Conservation (phyloP, 1,284 basidiomycete genomes). For the Malassezia equina region DNA sequence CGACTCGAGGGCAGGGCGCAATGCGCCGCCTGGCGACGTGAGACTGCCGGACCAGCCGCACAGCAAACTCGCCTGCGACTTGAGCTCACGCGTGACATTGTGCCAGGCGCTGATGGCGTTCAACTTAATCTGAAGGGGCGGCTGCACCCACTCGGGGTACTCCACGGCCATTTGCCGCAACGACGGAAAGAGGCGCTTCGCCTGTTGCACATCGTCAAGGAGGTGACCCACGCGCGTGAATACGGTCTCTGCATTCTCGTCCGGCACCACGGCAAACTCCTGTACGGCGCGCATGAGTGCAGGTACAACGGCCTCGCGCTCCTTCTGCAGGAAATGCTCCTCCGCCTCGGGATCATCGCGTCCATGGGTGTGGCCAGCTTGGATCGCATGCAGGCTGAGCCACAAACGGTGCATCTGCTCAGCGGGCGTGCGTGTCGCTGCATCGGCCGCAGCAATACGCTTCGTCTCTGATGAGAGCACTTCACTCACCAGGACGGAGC, state of each 20-base stretch:
- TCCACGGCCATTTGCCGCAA: conserved; percentile 29
- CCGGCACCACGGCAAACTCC: conserved; percentile 56
- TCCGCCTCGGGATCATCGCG: conserved; percentile 68
- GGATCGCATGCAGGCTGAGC: conserved; percentile 78
- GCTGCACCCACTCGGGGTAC: conserved; percentile 35
- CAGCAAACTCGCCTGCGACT: conserved; percentile 36
- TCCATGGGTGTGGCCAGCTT: conserved; percentile 54
- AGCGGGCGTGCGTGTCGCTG: conserved; percentile 28
- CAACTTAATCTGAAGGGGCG: conserved; percentile 34
- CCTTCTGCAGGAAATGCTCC: conserved; percentile 67
- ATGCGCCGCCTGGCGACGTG: conserved; percentile 7
- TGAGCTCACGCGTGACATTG: conserved; percentile 33
- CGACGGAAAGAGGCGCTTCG: conserved; percentile 41
- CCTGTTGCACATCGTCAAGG: conserved; percentile 33
- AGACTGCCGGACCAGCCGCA: conserved; percentile 43
- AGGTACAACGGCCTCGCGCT: conserved; percentile 68
- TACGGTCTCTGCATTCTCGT: conserved; percentile 16
- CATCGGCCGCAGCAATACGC: conserved; percentile 49
- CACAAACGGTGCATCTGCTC: conserved; percentile 56
- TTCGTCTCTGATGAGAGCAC: conserved; percentile 46
- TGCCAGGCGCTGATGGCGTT: conserved; percentile 42
- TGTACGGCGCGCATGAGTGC: conserved; percentile 72
- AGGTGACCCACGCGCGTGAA: conserved; percentile 27
- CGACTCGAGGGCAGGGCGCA: neutral
- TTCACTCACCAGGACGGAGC: conserved; percentile 42